phyloP scores from a whole-genome alignment of 257 asterid genomes.

The Euphrasia confusa region DNA sequence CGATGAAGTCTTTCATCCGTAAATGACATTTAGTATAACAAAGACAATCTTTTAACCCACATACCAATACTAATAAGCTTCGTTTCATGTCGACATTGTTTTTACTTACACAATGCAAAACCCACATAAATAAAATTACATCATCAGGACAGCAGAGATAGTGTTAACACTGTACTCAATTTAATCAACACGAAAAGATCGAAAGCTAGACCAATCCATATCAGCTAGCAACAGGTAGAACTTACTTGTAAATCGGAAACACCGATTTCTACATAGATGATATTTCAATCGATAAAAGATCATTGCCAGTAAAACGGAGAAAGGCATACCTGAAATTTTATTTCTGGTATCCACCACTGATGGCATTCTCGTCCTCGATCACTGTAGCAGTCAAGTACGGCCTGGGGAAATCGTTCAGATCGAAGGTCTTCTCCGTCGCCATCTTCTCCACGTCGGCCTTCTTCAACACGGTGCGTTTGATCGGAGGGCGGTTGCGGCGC shows the following conservation, averaged over 20 bases:
- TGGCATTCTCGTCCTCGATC: conserved; percentile 56
- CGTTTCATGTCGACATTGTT: conserved; percentile 7
- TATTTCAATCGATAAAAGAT: no score
- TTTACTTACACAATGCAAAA: conserved; percentile 1
- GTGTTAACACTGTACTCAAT: neutral
- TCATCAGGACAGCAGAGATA: neutral
- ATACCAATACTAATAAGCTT: conserved; percentile 9
- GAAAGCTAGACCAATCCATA: conserved; percentile 10
- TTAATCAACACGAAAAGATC: conserved; percentile 7
- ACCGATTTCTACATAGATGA: neutral
- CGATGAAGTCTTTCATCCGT: neutral
- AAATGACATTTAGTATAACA: neutral
- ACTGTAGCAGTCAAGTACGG: conserved; percentile 61
- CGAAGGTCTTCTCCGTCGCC: conserved; percentile 68
- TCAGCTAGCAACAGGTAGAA: conserved; percentile 9
- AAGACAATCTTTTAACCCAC: neutral
- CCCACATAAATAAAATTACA: neutral
- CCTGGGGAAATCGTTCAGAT: conserved; percentile 55
- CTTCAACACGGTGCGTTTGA: conserved; percentile 63
- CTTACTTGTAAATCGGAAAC: neutral
- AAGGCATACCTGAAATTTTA: conserved; percentile 31
- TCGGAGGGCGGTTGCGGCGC: conserved; percentile 86
- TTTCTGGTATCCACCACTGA: conserved; percentile 80
- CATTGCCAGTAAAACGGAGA: neutral
- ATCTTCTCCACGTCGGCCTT: conserved; percentile 76